Conservation (phyloP, 345 rosid species). For the Salix caprea region DNA sequence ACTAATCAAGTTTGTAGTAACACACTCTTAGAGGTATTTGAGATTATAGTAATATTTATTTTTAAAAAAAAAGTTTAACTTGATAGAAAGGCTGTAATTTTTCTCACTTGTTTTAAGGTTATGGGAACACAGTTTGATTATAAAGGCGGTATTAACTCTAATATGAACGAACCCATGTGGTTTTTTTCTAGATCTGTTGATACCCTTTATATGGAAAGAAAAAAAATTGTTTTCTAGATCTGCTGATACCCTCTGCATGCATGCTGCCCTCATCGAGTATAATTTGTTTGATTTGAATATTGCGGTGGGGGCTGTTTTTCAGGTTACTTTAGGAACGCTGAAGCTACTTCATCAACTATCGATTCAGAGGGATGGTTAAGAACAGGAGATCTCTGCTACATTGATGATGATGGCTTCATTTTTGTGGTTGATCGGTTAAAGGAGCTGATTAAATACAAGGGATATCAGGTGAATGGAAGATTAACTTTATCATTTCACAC, state of each 20-base stretch:
- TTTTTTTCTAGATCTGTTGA: too few species aligned
- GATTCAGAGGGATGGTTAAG: slow-evolving; percentile 87
- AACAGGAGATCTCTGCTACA: slow-evolving; percentile 91
- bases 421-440: slow-evolving; percentile 84
- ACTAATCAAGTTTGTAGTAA: too few species aligned
- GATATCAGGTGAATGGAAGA: slow-evolving; percentile 59
- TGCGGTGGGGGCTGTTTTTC: background rate
- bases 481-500: background rate
- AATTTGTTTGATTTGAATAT: background rate
- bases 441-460: slow-evolving; percentile 92
- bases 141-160: too few species aligned
- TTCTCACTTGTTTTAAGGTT: too few species aligned
- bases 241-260: background rate
- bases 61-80: too few species aligned
- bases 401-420: slow-evolving; percentile 78
- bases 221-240: too few species aligned
- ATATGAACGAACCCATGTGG: too few species aligned
- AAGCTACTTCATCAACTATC: slow-evolving; percentile 71
- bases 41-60: too few species aligned
- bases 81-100: too few species aligned
- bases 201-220: too few species aligned
- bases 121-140: too few species aligned
- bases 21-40: too few species aligned
- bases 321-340: slow-evolving; percentile 77
- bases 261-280: background rate